phyloP scores from a whole-genome alignment of 805 yeast species.

The Myxozyma kluyveri region DNA sequence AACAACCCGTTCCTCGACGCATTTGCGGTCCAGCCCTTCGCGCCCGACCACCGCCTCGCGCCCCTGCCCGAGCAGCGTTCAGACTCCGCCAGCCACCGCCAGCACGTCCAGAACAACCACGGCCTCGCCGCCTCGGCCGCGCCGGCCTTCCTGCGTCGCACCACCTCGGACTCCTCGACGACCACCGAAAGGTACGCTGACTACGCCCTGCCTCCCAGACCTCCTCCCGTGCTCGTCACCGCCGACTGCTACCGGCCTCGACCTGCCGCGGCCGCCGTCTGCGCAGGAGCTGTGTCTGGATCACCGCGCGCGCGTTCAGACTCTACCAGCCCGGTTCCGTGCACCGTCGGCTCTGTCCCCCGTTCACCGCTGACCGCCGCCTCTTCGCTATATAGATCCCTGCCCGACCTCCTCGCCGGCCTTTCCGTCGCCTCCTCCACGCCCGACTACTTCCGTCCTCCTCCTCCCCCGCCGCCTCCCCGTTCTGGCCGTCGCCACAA shows the following conservation, averaged over 20 bases:
- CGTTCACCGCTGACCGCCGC: background rate
- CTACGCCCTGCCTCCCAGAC: background rate
- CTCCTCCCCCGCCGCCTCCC: conserved; percentile 18
- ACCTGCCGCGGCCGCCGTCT: no score
- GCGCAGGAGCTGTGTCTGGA: no score
- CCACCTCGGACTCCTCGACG: conserved; percentile 4
- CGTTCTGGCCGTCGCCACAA: conserved; percentile 8
- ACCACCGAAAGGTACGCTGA: background rate
- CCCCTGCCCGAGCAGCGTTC: background rate
- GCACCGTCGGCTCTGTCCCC: no score
- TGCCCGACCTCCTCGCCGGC: conserved; percentile 16
- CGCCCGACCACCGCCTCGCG: conserved; percentile 23
- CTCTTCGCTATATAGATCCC: conserved; percentile 4
- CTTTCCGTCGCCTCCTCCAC: conserved; percentile 5
- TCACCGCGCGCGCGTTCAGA: no score
- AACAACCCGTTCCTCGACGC: conserved; percentile 19
- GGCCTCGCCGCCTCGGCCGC: conserved; percentile 2
- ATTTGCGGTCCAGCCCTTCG: background rate
- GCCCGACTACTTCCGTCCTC: background rate
- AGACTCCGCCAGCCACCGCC: background rate
- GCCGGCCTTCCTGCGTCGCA: background rate
- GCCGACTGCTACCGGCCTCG: background rate
- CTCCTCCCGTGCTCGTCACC: background rate
- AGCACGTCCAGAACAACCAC: background rate
- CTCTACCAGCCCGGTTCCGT: no score